A percentile compares a stretch with the other conserved stretches of the same genome.
These are phyloP conservation scores for Ogataea hybrid DNA, from an alignment of 1,139 yeast genomes.

Conservation along the genomic window DNA sequence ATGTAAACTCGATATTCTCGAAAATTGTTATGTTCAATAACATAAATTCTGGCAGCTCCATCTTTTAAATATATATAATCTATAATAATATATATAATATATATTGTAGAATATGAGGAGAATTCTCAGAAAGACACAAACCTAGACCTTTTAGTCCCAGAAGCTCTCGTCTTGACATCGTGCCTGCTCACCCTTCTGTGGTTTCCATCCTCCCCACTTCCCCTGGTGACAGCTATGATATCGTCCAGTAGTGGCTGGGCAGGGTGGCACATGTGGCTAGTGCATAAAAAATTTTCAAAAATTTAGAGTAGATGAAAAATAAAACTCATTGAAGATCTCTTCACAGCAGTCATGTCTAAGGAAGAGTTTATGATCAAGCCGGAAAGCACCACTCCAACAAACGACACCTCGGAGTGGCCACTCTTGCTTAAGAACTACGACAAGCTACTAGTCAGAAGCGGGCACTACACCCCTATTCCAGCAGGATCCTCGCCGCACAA, in stretches of 20 bases:
- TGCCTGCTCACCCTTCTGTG: background rate
- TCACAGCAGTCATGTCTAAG: conserved; percentile 3
- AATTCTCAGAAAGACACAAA: too few relatives aligned
- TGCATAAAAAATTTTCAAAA: conserved; percentile 11
- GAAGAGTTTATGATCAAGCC: conserved; percentile 82
- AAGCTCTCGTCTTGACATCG: too few relatives aligned
- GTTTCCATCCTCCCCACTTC: background rate
- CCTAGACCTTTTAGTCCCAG: too few relatives aligned
- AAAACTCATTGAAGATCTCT: conserved; percentile 1
- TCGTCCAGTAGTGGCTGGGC: background rate
- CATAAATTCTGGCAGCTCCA: too few relatives aligned
- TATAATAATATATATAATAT: too few relatives aligned
- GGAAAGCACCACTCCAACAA: conserved; percentile 72
- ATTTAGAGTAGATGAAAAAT: conserved; percentile 5
- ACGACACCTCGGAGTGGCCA: conserved; percentile 95
- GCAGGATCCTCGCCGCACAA: conserved; percentile 92
- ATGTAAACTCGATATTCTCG: too few relatives aligned
- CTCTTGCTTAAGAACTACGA: conserved; percentile 90
- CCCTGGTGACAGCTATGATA: background rate
- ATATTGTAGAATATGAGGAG: too few relatives aligned
- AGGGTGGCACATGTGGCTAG: conserved; percentile 5
- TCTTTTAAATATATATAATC: too few relatives aligned
- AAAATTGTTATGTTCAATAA: too few relatives aligned
- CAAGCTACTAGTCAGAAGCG: conserved; percentile 89
- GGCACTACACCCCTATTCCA: conserved; percentile 96